Evolutionary conservation across 1,284 basidiomycete genomes (phyloP).

Genomic region (Ceratobasidium sp.): DNA sequence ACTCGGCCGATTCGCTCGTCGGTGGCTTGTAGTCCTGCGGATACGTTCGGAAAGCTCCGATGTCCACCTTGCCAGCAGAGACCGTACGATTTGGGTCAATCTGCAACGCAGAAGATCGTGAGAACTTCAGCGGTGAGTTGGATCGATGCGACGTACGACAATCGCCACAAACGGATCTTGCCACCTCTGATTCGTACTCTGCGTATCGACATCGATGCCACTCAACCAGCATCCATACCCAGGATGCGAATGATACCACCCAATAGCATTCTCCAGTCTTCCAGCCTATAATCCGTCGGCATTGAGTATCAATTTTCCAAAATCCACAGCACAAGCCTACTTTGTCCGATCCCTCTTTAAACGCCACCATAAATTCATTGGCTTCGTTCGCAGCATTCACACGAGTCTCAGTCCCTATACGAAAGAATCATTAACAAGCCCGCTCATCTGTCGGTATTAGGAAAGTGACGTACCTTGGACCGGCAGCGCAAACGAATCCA

Average conservation of each 20-base stretch:
- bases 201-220: constrained; percentile 95
- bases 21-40: constrained; percentile 89
- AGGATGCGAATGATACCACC: constrained; percentile 99
- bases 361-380: constrained; percentile 98
- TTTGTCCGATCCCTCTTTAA: constrained; percentile 78
- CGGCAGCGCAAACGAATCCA: constrained; percentile 96
- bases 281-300: constrained; percentile 64
- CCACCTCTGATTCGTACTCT: constrained; percentile 92
- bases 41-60: constrained; percentile 97
- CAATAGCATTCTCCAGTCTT: constrained; percentile 86
- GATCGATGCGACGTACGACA: constrained; percentile 68
- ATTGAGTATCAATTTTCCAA: background rate
- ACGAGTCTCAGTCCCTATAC: constrained; percentile 81
- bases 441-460: background rate
- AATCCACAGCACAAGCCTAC: constrained; percentile 53
- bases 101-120: constrained; percentile 53
- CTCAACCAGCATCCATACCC: constrained; percentile 98
- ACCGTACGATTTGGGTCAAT: constrained; percentile 99
- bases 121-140: background rate
- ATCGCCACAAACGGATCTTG: constrained; percentile 98
- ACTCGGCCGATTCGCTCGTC: constrained; percentile 70
- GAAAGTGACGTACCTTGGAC: constrained; percentile 75
- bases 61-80: constrained; percentile 97
- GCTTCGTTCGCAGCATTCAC: constrained; percentile 97
- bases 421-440: background rate